phyloP scores from a whole-genome alignment of 2,329 filamentous ascomycete genomes.

The Pseudogymnoascus sp. region DNA sequence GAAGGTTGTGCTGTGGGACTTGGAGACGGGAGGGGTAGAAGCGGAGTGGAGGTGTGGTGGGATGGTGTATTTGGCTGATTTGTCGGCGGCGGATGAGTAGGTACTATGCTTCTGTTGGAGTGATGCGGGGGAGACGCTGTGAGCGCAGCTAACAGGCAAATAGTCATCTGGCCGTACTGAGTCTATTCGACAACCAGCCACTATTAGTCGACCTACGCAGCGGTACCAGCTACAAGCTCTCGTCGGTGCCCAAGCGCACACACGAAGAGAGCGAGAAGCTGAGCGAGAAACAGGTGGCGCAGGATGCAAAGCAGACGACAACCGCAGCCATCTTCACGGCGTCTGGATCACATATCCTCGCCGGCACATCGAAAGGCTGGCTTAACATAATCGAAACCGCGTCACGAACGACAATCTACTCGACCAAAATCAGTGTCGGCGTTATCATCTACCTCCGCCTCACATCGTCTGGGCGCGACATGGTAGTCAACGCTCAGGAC shows the following conservation, averaged over 20 bases:
- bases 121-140: neutral
- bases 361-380: conserved; percentile 91
- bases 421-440: conserved; percentile 76
- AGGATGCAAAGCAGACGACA: conserved; percentile 90
- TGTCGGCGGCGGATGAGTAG: conserved; percentile 85
- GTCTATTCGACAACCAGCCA: conserved; percentile 88
- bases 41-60: conserved; percentile 75
- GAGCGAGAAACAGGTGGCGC: conserved; percentile 77
- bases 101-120: conserved; percentile 21
- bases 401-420: conserved; percentile 77
- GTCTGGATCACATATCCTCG: conserved; percentile 78
- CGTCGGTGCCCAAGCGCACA: conserved; percentile 70
- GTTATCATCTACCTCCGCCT: conserved; percentile 83
- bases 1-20: conserved; percentile 93
- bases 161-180: conserved; percentile 78
- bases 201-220: conserved; percentile 73
- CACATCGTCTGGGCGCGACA: conserved; percentile 72
- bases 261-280: conserved; percentile 59
- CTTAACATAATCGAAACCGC: conserved; percentile 87
- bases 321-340: conserved; percentile 86
- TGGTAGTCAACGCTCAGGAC: conserved; percentile 89
- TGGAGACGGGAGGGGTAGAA: conserved; percentile 59
- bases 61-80: conserved; percentile 89
- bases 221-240: conserved; percentile 64
- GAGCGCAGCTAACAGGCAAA: neutral